Evolutionary conservation across 2,329 filamentous ascomycete genomes (phyloP), one percentile per base, ranked within the genome.

Genomic region (Onygenales sp.): DNA sequence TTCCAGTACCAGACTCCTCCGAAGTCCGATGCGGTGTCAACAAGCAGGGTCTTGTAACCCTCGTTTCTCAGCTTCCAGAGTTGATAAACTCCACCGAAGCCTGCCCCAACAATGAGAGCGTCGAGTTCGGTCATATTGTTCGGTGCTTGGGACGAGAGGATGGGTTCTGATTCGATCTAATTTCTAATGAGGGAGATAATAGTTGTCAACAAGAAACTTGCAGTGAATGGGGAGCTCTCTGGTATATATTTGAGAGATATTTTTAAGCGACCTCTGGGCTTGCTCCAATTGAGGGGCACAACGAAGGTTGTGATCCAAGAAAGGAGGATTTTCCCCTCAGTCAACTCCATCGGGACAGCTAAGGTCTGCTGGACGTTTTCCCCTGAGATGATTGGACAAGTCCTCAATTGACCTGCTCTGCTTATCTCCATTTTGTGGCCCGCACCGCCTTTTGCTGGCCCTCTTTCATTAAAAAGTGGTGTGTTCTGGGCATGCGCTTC

Each of bases 1-100:
- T 81, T 81, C 75, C 73, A 81, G 43, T 73, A 66, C 80, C 81
- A 83, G 0, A 73, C 76, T 27, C 79, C 79, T 2, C 78, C 79
- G 0, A 73, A 63, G 50, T 75, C 73, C 7, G 70, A 70, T 9
- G 75, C 79, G 0, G 78, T 76, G 56, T 83, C 80, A 55, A 76
- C 78, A 21, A 82, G 70, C 33, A 73, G 70, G 2, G 71, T 66
- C 10, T 74, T 75, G 33, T 75, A 63, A 0, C 78, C 79, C 8
- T 69, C 68, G 8, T 79, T 74, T 2, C 77, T 75, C 9, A 81
- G 71, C 0, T 72, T 72, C 57, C 80, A 75, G 38, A 81, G 73
- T 66, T 74, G 73, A 54, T 76, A 80, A 14, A 78, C 65, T 11
- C 77, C 77, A n/a, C 61, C 58, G 51, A 65, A 64, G 7, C 66